Evolutionary conservation across 306 rosid species (phyloP), one percentile per base, ranked within the genome.

Genomic region (Rosa persica): DNA sequence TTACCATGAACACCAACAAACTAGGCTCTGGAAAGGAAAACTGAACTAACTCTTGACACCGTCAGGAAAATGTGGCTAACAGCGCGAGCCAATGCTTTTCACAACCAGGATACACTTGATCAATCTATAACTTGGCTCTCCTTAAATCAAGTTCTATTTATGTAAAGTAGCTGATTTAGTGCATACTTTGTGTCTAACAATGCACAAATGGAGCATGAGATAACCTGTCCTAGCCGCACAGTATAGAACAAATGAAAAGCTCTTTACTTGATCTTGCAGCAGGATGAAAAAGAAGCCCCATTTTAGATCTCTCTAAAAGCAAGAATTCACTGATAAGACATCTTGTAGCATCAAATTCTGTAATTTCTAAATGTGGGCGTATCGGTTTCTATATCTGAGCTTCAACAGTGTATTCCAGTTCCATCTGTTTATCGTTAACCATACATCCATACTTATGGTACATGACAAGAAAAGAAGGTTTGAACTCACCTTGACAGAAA

Each of bases 401-500:
- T 49, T 49, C 7, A 4, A 49, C 54, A 49, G 7, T 49, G 15
- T 49, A 17, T 49, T 0, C 54, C 60, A 58, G 36, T 20, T 22
- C 34, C 36, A 58, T 34, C 16, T 22, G 38, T 10, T 42, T 5
- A 68, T 68, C 11, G n/a, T 11, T n/a, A 12, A 60, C 22, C 57
- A 17, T 5, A 19, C 20, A 1, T 15, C 73, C 42, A 48, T 9
- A 61, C 27, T 49, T 44, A 58, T 9, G 23, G 34, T 4, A 16
- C 0, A 36, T 8, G 20, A 2, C 40, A 66, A 40, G 1, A 30
- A 20, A 11, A 22, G 38, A 11, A 20, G 9, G 11, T 74, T 57
- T 57, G 38, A 12, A 23, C 79, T 76, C 86, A 92, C 98, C 97
- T 94, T 90, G 82, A 87, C 93, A 67, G 94, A 90, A 66, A 87